Evolutionary conservation across 805 yeast genomes (phyloP).

Genomic region (Starmera pachycereana): DNA sequence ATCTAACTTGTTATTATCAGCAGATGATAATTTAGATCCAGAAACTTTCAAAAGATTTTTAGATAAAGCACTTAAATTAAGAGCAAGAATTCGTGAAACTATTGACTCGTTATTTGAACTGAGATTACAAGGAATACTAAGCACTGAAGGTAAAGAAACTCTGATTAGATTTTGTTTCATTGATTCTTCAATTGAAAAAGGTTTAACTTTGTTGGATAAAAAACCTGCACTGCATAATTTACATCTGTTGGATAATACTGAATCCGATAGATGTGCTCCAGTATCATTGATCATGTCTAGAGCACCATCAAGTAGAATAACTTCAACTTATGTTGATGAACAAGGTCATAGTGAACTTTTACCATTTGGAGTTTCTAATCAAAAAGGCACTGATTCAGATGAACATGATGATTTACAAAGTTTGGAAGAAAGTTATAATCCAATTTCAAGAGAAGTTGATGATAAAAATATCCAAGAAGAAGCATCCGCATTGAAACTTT

Average conservation of each 20-base stretch:
- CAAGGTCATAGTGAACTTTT: constrained; percentile 24
- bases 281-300: constrained; percentile 6
- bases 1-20: constrained; percentile 30
- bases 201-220: constrained; percentile 23
- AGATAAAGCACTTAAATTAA: constrained; percentile 25
- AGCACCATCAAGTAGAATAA: constrained; percentile 8
- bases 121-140: constrained; percentile 45
- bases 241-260: not conserved
- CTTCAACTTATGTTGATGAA: constrained; percentile 17
- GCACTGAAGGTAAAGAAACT: constrained; percentile 69
- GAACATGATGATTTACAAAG: constrained; percentile 17
- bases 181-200: constrained; percentile 61
- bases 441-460: constrained; percentile 9
- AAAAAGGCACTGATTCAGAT: constrained; percentile 17
- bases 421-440: constrained; percentile 19
- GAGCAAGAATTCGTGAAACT: constrained; percentile 33
- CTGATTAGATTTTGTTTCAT: constrained; percentile 60
- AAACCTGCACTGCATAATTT: constrained; percentile 11
- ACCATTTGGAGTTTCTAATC: constrained; percentile 25
- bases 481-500: constrained; percentile 13
- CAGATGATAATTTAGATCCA: constrained; percentile 17
- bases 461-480: constrained; percentile 15
- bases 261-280: not conserved
- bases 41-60: constrained; percentile 23
- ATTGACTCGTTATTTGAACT: constrained; percentile 49